Conservation (phyloP, 495 filamentous ascomycete species). For the Sphaerosporella brunnea region DNA sequence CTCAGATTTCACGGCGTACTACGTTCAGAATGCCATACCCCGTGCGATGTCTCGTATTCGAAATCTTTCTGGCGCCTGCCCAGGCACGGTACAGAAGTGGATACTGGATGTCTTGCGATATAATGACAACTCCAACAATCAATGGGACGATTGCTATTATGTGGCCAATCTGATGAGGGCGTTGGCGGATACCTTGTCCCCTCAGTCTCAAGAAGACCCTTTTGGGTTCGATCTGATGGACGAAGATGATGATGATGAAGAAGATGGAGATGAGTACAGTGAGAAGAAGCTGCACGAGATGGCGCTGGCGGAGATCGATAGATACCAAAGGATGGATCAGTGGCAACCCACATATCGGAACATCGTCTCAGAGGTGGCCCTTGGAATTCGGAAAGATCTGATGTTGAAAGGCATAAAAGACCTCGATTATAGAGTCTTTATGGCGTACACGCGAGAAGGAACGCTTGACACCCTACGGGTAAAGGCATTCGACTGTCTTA, state of each 20-base stretch:
- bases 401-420: slow-evolving; percentile 22
- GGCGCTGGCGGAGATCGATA: slow-evolving; percentile 63
- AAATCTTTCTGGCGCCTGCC: slow-evolving; percentile 57
- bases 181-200: slow-evolving; percentile 49
- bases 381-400: slow-evolving; percentile 30
- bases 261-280: slow-evolving; percentile 2
- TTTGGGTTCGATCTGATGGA: slow-evolving; percentile 34
- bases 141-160: slow-evolving; percentile 73
- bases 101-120: slow-evolving; percentile 73
- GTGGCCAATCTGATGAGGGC: slow-evolving; percentile 64
- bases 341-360: slow-evolving; percentile 87
- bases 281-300: slow-evolving; percentile 6
- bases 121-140: slow-evolving; percentile 83
- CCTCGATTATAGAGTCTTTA: slow-evolving; percentile 36
- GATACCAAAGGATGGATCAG: slow-evolving; percentile 82
- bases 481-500: slow-evolving; percentile 62
- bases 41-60: slow-evolving; percentile 61
- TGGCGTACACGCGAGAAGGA: slow-evolving; percentile 61
- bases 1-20: slow-evolving; percentile 59
- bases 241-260: slow-evolving; percentile 4
- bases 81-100: slow-evolving; percentile 55
- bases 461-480: slow-evolving; percentile 67
- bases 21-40: slow-evolving; percentile 64
- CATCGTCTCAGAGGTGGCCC: slow-evolving; percentile 62
- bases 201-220: neutral